Evolutionary conservation across 805 yeast genomes (phyloP), one percentile per base, ranked within the genome.

Genomic region (Saccharomycopsis sp.): DNA sequence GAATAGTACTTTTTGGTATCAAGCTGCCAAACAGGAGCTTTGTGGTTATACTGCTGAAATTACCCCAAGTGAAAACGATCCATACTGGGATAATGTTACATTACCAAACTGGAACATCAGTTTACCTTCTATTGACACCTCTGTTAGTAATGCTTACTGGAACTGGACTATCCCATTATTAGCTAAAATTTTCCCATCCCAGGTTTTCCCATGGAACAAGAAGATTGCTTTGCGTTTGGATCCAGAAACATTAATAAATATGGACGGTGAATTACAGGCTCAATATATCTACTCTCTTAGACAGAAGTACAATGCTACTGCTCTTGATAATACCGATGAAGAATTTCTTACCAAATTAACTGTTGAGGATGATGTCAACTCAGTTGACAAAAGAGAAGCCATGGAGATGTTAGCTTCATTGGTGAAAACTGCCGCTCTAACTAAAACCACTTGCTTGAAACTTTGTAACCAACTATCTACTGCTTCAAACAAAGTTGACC

Each of bases 1-100:
- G 14, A 41, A 44, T 33, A 8, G 28, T 9, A 29, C 44, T 2
- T 44, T 44, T 39, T 44, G 47, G 47, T 44, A 40, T 32, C 47
- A 44, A 23, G 47, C 47, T 13, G 45, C 45, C 12, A 36, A 35
- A 18, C 36, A 44, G 14, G 45, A 40, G 23, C 36, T 44, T 12
- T 44, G 47, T 41, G 47, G 47, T 5, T 40, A 36, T n/a, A 36
- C 42, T 15, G 21, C 36, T 10, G 37, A 41, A 31, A 17, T 14
- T 13, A 14, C 20, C 3, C 35, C 34, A 5, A 9, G n/a, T 9
- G 14, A 25, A 10, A 23, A 6, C 10, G 10, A 6, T 23, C 6
- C 26, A 8, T 23, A 23, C 10, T 23, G 26, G 26, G 10, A 6
- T 23, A n/a, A 8, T 28, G 17, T 13, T 13, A 14, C 6, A 9